Evolutionary conservation across 441 rosid species (phyloP).

Genomic region (Capsella rubella): DNA sequence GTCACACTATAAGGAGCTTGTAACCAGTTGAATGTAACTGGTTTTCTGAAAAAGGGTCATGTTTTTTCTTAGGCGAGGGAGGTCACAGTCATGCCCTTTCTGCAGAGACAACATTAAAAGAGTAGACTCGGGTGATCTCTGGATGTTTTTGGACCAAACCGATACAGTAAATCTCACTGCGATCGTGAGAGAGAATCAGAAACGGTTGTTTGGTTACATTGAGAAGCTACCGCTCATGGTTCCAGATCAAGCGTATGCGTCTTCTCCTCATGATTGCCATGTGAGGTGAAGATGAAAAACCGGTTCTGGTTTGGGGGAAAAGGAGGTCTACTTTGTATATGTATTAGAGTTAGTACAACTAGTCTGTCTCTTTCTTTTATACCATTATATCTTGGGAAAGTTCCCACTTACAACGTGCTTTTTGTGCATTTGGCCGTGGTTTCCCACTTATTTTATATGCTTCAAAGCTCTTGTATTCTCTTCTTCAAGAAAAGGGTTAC

Average conservation of each 20-base stretch:
- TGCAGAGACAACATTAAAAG: constrained; percentile 80
- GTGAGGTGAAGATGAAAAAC: constrained; percentile 45
- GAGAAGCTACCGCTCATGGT: constrained; percentile 78
- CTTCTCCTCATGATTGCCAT: constrained; percentile 57
- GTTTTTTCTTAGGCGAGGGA: constrained; percentile 58
- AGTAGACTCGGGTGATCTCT: constrained; percentile 78
- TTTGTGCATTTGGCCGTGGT: constrained; percentile 34
- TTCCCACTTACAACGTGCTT: constrained; percentile 13
- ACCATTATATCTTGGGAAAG: constrained; percentile 4
- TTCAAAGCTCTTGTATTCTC: background rate
- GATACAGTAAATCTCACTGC: constrained; percentile 58
- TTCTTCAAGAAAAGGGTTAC: constrained; percentile 6
- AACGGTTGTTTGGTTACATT: constrained; percentile 67
- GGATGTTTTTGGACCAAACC: constrained; percentile 65
- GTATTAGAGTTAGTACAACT: constrained; percentile 28
- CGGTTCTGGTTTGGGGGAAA: constrained; percentile 29
- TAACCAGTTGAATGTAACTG: background rate
- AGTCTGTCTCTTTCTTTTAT: background rate
- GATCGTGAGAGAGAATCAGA: constrained; percentile 62
- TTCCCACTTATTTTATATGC: constrained; percentile 1
- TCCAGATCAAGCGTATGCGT: constrained; percentile 57
- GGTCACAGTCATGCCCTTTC: constrained; percentile 92
- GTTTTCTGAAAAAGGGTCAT: background rate
- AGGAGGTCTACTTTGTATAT: constrained; percentile 21
- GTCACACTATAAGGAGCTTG: constrained; percentile 20